Conservation (phyloP, 192 early-diverging fungal species). For the Geranomyces variabilis region DNA sequence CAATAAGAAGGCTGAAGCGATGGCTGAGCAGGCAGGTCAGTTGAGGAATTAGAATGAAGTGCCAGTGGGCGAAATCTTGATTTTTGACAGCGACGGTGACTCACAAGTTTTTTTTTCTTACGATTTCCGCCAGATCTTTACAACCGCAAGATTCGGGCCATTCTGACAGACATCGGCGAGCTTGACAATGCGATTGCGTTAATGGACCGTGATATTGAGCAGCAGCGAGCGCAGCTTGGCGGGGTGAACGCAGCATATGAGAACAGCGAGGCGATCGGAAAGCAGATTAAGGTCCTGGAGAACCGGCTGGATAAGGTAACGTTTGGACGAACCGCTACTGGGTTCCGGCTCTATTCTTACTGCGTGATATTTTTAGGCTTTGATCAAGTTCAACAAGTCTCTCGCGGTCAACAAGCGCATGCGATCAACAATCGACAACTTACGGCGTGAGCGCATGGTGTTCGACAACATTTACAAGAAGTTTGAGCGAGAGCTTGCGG, state of each 20-base stretch:
- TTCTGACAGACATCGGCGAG: slow-evolving; percentile 40
- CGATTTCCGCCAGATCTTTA: slow-evolving; percentile 37
- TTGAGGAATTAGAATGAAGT: background rate
- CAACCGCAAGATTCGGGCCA: slow-evolving; percentile 44
- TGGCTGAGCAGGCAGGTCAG: slow-evolving; percentile 59
- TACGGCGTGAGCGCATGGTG: slow-evolving; percentile 58
- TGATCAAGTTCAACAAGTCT: slow-evolving; percentile 65
- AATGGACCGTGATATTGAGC: slow-evolving; percentile 51
- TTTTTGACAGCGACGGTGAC: background rate
- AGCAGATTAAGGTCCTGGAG: slow-evolving; percentile 58
- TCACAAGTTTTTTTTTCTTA: background rate
- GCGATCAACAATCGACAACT: slow-evolving; percentile 55
- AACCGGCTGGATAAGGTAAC: slow-evolving; percentile 60
- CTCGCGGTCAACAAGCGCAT: slow-evolving; percentile 62
- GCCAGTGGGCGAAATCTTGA: background rate
- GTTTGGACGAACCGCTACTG: no score
- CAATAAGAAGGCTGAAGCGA: slow-evolving; percentile 51
- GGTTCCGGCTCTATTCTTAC: background rate
- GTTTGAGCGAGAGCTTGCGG: slow-evolving; percentile 58
- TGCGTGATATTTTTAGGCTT: slow-evolving; percentile 43
- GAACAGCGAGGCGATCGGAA: slow-evolving; percentile 55
- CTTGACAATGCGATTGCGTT: slow-evolving; percentile 43
- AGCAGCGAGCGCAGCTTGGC: slow-evolving; percentile 51
- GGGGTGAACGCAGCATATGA: slow-evolving; percentile 57
- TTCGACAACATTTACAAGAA: slow-evolving; percentile 65